phyloP scores from a whole-genome alignment of 352 stramenopile genomes.

The Phytophthora pistaciae region DNA sequence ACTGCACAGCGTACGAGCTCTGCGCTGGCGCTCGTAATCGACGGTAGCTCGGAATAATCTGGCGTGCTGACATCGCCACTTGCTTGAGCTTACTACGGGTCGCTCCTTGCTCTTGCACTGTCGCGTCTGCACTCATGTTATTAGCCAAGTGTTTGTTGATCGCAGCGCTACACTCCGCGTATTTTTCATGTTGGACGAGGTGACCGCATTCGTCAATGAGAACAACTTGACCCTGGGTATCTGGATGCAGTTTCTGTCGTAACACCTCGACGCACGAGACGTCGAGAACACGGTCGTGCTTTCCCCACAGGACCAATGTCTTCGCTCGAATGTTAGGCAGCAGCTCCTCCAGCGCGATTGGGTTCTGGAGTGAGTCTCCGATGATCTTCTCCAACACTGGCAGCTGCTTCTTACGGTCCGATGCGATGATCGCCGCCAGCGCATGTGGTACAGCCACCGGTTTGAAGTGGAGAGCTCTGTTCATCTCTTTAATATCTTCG shows the following conservation, averaged over 20 bases:
- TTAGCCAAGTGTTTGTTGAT: constrained; percentile 61
- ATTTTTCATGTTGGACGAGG: constrained; percentile 72
- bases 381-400: constrained; percentile 71
- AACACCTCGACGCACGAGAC: constrained; percentile 70
- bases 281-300: constrained; percentile 74
- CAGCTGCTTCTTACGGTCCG: constrained; percentile 59
- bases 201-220: constrained; percentile 73
- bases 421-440: constrained; percentile 44
- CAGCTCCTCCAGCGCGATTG: constrained; percentile 62
- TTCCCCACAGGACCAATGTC: constrained; percentile 75
- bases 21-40: constrained; percentile 7
- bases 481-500: constrained; percentile 70
- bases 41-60: constrained; percentile 5
- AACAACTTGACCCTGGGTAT: constrained; percentile 36
- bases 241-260: constrained; percentile 45
- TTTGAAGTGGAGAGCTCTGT: constrained; percentile 48
- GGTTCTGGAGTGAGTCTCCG: constrained; percentile 55
- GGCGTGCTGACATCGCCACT: constrained; percentile 4
- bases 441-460: constrained; percentile 37
- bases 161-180: constrained; percentile 55
- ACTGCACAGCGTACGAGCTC: constrained; percentile 9
- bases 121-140: neutral
- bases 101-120: neutral
- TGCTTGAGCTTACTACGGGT: constrained; percentile 12
- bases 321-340: constrained; percentile 62